Evolutionary conservation across 2,329 filamentous ascomycete genomes (phyloP), one percentile per base, ranked within the genome.

Genomic region (Hypoxylon sp.): DNA sequence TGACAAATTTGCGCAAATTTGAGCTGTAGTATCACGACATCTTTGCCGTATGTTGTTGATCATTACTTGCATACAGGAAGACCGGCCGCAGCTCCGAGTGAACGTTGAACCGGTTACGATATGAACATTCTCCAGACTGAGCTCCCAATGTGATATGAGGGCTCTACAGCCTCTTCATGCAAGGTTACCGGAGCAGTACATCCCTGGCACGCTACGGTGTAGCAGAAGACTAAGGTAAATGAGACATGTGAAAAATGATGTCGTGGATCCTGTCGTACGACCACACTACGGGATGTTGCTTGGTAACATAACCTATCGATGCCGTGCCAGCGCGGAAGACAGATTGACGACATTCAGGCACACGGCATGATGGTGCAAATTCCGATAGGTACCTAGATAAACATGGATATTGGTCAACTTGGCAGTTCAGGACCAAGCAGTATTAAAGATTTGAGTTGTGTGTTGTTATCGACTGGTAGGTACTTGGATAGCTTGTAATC

Each of bases 51-150:
- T n/a, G n/a, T n/a, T n/a, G 55, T 54, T 59, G 51, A 59, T 61
- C 51, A 51, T 53, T 52, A 35, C 55, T 55, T 52, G 48, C 38
- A 41, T 44, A 38, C 19, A 60, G 55, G 55, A 59, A 61, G 43
- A 40, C 46, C 55, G 58, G 52, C 44, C 35, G 53, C 26, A 34
- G 45, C 44, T 61, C 58, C 58, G 51, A 57, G 45, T 15, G 31
- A 37, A 13, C 40, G 47, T 51, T 20, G 25, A 51, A 31, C 17
- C 9, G n/a, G 38, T 23, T 42, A 15, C 19, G 44, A 51, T 49
- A 53, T 37, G 27, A n/a, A 15, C 16, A 13, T 40, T 41, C 20
- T 20, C 15, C 4, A 29, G 36, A n/a, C 15, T 19, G 23, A 17
- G 37, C 12, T 47, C 36, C 12, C 20, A 38, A 34, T 43, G 5